Evolutionary conservation across 2,329 filamentous ascomycete genomes (phyloP), one percentile per base, ranked within the genome.

Genomic region (Camillea tinctor): DNA sequence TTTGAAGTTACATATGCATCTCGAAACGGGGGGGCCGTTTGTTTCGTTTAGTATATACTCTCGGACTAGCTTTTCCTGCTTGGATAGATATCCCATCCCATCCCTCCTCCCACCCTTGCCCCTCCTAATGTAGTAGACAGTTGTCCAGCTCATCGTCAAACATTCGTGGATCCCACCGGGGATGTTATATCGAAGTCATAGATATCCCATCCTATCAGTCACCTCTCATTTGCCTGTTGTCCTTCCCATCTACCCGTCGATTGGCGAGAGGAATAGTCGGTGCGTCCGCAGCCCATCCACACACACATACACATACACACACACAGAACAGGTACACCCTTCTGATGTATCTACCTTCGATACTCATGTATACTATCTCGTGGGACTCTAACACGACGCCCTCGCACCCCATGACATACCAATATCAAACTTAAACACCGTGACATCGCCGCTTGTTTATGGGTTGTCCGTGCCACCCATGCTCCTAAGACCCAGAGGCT

Each of bases 401-500:
- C 36, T 44, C 36, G 17, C 6, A 15, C 36, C 36, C 36, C 36
- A 44, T 44, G n/a, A 30, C 26, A 30, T 30, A 30, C 8, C 26
- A 15, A 44, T 44, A 44, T 44, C 36, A 44, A 44, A 44, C 36
- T 44, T 30, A 2, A 4, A 44, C 36, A 11, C 36, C 13, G 11
- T 44, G 36, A 44, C 36, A 44, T 44, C 36, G 36, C 17, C 11
- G 26, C 26, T 30, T 44, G 36, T 44, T 44, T n/a, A 21, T 51
- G 5, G 49, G 22, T 19, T 51, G 11, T 51, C 49, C 49, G 19
- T 19, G 17, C 51, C 30, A 19, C 23, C 51, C 51, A 30, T 53
- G 23, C 22, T 53, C 2, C 13, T 4, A 44, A 44, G 36, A 44
- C 13, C 59, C 40, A 66, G 60, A 66, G 63, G 57, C 57, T 59